Evolutionary conservation across 1,139 yeast genomes (phyloP).

Genomic region (Taphrina betulina): DNA sequence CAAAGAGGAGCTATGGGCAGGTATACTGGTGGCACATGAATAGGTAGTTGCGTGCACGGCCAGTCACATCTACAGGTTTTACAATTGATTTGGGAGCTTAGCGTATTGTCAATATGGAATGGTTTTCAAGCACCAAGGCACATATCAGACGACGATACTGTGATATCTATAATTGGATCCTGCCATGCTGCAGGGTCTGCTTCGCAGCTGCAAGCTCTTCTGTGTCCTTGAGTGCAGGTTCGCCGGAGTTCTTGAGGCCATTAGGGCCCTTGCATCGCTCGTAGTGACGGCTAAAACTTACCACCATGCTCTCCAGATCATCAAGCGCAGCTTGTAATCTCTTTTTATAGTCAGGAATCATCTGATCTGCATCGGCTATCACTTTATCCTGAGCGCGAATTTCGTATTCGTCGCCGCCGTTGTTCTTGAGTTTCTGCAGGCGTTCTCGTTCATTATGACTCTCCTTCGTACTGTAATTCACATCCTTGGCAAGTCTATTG

Average conservation of each 20-base stretch:
- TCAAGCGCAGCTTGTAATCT: slow-evolving; percentile 17
- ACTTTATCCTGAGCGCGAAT: slow-evolving; percentile 29
- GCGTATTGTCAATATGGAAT: not conserved
- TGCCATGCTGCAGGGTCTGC: slow-evolving; percentile 10
- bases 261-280: not conserved
- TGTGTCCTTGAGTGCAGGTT: slow-evolving; percentile 5
- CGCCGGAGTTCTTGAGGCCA: slow-evolving; percentile 10
- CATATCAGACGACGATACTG: not conserved
- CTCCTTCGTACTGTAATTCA: slow-evolving; percentile 21
- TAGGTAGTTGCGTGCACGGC: too few species aligned
- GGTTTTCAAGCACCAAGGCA: not conserved
- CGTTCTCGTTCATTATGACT: slow-evolving; percentile 15
- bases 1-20: too few species aligned
- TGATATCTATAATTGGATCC: slow-evolving; percentile 1
- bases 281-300: not conserved
- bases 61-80: not conserved
- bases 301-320: slow-evolving; percentile 19
- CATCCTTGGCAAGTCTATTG: slow-evolving; percentile 24
- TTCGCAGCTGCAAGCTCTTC: slow-evolving; percentile 12
- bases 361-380: slow-evolving; percentile 31
- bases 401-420: slow-evolving; percentile 32
- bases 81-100: not conserved
- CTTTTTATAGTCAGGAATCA: slow-evolving; percentile 28
- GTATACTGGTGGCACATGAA: too few species aligned
- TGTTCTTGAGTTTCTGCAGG: slow-evolving; percentile 10